A percentile compares a stretch with the other conserved stretches of the same genome.
These are phyloP conservation scores for Rhodotorula sp. DNA, from an alignment of 1,284 basidiomycete genomes.

Conservation along the genomic window DNA sequence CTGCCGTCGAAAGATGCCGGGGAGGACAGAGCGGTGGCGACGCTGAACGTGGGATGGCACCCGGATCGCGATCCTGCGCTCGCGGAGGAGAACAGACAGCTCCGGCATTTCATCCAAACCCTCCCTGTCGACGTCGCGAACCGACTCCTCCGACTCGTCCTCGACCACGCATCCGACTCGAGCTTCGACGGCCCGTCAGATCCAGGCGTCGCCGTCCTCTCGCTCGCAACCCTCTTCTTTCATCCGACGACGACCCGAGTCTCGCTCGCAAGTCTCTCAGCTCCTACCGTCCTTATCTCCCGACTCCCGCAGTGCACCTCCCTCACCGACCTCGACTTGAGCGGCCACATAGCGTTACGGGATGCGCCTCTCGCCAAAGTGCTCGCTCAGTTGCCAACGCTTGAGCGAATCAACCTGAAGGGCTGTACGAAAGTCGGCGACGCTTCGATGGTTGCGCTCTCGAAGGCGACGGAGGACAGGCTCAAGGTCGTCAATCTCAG, in stretches of 20 bases:
- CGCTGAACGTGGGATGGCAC: slow-evolving; percentile 28
- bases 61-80: slow-evolving; percentile 12
- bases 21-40: not conserved
- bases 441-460: slow-evolving; percentile 34
- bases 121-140: slow-evolving; percentile 24
- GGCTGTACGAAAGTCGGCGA: slow-evolving; percentile 43
- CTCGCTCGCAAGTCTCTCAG: slow-evolving; percentile 22
- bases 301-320: slow-evolving; percentile 33
- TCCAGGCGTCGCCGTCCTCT: slow-evolving; percentile 23
- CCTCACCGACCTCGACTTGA: slow-evolving; percentile 36
- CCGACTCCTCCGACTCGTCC: slow-evolving; percentile 21
- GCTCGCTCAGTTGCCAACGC: slow-evolving; percentile 26
- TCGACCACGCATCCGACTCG: slow-evolving; percentile 8
- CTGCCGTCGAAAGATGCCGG: slow-evolving; percentile 1
- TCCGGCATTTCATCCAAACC: slow-evolving; percentile 11
- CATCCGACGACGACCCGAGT: slow-evolving; percentile 23
- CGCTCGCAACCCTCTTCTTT: slow-evolving; percentile 33
- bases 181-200: slow-evolving; percentile 17
- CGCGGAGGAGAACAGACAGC: slow-evolving; percentile 1
- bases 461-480: slow-evolving; percentile 28
- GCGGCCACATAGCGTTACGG: slow-evolving; percentile 22
- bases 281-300: slow-evolving; percentile 25
- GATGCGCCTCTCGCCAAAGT: slow-evolving; percentile 36
- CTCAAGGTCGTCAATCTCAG: slow-evolving; percentile 37
- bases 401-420: slow-evolving; percentile 38